Percentiles rank a stretch among this genome's conserved stretches.
Evolutionary conservation across 2,329 filamentous ascomycete species (phyloP).

Genomic region (Colletotrichum tabaci): DNA sequence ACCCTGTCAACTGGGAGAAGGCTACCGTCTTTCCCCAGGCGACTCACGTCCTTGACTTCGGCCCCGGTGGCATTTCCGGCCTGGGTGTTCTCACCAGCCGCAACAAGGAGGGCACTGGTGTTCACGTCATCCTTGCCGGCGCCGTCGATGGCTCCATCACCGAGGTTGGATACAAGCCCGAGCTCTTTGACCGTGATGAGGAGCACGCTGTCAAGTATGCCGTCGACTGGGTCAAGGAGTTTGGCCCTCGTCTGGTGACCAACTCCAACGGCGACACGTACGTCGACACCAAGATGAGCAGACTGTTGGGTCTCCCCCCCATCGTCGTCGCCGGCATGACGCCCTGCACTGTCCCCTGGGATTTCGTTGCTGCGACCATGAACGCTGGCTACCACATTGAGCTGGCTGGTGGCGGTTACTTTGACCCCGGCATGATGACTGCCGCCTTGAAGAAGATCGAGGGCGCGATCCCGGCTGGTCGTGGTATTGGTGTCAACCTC

Average conservation of each 20-base stretch:
- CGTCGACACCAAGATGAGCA: constrained; percentile 97
- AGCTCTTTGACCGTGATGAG: constrained; percentile 96
- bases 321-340: constrained; percentile 97
- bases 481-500: constrained; percentile 90
- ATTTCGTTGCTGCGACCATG: constrained; percentile 94
- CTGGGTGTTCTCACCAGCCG: constrained; percentile 96
- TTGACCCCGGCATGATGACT: constrained; percentile 85
- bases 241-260: constrained; percentile 91
- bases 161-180: constrained; percentile 97
- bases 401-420: constrained; percentile 91
- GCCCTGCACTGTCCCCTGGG: constrained; percentile 88
- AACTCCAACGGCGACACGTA: constrained; percentile 91
- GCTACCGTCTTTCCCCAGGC: constrained; percentile 92
- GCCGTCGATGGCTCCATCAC: constrained; percentile 90
- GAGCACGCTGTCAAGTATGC: constrained; percentile 96
- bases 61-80: constrained; percentile 95
- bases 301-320: constrained; percentile 86
- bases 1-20: constrained; percentile 96
- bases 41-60: constrained; percentile 96
- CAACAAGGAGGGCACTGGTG: constrained; percentile 98
- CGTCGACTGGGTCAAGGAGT: constrained; percentile 97
- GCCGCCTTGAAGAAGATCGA: constrained; percentile 89
- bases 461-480: constrained; percentile 84
- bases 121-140: constrained; percentile 95
- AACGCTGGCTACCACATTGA: constrained; percentile 96